phyloP scores from a whole-genome alignment of 257 asterid genomes.

The Prunella vulgaris region DNA sequence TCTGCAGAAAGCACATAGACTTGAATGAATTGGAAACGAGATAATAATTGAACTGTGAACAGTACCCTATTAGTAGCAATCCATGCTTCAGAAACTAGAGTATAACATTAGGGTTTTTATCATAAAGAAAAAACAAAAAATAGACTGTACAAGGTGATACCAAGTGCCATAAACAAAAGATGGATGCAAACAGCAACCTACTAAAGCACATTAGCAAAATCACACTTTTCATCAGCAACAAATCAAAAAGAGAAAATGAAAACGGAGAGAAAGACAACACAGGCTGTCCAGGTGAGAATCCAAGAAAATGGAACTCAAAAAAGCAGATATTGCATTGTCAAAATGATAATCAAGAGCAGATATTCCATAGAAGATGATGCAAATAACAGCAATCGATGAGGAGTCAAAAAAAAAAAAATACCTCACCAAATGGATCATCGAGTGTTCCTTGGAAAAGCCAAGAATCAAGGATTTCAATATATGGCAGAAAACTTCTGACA shows the following conservation, averaged over 20 bases:
- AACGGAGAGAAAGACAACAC: neutral
- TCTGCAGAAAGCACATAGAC: conserved; percentile 41
- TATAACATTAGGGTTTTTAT: neutral
- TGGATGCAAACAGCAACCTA: neutral
- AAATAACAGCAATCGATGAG: neutral
- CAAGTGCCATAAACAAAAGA: neutral
- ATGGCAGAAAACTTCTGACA: conserved; percentile 74
- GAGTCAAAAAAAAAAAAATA: conserved; percentile 25
- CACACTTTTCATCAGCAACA: neutral
- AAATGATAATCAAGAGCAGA: too few relatives aligned
- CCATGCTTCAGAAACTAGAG: conserved; percentile 6
- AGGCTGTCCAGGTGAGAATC: too few relatives aligned
- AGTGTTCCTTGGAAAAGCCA: conserved; percentile 97
- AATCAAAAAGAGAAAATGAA: neutral
- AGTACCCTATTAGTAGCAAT: neutral
- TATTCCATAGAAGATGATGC: too few relatives aligned
- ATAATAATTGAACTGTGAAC: neutral
- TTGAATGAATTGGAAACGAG: neutral
- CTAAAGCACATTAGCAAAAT: neutral
- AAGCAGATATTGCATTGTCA: too few relatives aligned
- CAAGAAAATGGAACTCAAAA: too few relatives aligned
- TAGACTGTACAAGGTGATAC: neutral
- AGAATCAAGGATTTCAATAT: conserved; percentile 85
- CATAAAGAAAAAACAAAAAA: conserved; percentile 6
- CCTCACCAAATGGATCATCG: conserved; percentile 97